Base-by-base conservation (phyloP, 129 eudicot species). In the Ambrosia artemisiifolia region DNA sequence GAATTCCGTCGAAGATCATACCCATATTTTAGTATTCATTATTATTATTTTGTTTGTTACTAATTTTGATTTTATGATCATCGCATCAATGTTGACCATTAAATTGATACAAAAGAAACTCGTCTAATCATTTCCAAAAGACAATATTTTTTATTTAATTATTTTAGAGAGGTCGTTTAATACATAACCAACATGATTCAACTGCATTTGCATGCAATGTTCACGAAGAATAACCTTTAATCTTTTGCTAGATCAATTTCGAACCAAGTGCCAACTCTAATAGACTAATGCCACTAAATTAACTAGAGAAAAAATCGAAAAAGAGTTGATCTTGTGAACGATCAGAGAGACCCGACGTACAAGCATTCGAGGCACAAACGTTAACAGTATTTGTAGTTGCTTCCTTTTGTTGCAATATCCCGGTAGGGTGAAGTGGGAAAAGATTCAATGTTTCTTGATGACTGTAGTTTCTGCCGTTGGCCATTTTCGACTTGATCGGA, bases 381-480 rank as follows among this genome's bases (percentile, higher is more conserved):
- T 28, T 17, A n/a, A 49, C 76, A 48, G 60, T 16, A 28, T 28
- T 78, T 38, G 71, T 6, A 17, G 35, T 19, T 17, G 54, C 68
- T 55, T 70, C 77, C 16, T 72, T 78, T 65, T 71, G 73, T 44
- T 72, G 73, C 82, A 78, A 72, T 51, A 78, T 72, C 16, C 82
- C 82, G 49, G 82, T 78, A 16, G 82, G 78, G 24, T 78, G 74
- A 54, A 78, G 53, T 65, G 82, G 82, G 53, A 78, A 71, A 64
- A 78, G 82, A 64, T 78, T 78, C 82, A 78, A 78, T 64, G 82
- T 78, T 72, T 72, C 78, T 71, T 72, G 78, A 54, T 71, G 78
- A 64, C 5, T 38, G 16, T 20, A 77, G 54, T 38, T 69, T 36
- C 30, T 63, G 7, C 24, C 71, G 32, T 77, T 77, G 71, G 70